phyloP scores from a whole-genome alignment of 2,329 filamentous ascomycete genomes.

The Nemania abortiva region DNA sequence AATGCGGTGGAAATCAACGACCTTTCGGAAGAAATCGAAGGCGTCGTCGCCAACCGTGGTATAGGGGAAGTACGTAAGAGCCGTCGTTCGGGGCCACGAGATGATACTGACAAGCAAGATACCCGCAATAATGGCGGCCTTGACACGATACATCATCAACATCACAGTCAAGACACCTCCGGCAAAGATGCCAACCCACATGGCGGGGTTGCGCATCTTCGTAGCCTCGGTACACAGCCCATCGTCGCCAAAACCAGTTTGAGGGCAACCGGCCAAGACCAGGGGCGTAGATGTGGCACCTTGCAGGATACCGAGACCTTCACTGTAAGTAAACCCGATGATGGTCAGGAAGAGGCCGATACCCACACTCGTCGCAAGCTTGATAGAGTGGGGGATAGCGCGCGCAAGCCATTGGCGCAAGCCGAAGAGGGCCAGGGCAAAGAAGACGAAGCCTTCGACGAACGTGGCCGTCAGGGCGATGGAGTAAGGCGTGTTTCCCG shows the following conservation, averaged over 20 bases:
- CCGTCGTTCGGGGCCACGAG: conserved; percentile 83
- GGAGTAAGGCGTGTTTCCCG: conserved; percentile 77
- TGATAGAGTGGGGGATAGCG: conserved; percentile 85
- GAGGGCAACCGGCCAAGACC: conserved; percentile 78
- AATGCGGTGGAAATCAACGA: conserved; percentile 87
- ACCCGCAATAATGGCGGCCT: conserved; percentile 86
- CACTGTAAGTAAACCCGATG: conserved; percentile 81
- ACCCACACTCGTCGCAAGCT: conserved; percentile 86
- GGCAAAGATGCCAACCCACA: conserved; percentile 92
- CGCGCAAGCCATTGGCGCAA: conserved; percentile 90
- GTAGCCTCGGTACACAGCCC: conserved; percentile 71
- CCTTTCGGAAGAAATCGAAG: conserved; percentile 90
- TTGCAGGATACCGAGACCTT: conserved; percentile 83
- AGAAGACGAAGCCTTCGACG: conserved; percentile 88
- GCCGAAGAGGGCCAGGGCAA: conserved; percentile 81
- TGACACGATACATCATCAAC: conserved; percentile 86
- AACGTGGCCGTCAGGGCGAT: conserved; percentile 88
- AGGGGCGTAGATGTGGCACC: conserved; percentile 76
- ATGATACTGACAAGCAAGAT: conserved; percentile 88
- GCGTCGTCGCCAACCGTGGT: conserved; percentile 73
- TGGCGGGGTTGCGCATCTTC: conserved; percentile 85
- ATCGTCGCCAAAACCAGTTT: conserved; percentile 54
- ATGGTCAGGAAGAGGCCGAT: conserved; percentile 86
- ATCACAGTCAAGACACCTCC: conserved; percentile 83
- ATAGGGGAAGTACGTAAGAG: conserved; percentile 85